These are phyloP conservation scores for Rubroboletus satanas DNA, from an alignment of 768 basidiomycete species.

Conservation along the genomic window DNA sequence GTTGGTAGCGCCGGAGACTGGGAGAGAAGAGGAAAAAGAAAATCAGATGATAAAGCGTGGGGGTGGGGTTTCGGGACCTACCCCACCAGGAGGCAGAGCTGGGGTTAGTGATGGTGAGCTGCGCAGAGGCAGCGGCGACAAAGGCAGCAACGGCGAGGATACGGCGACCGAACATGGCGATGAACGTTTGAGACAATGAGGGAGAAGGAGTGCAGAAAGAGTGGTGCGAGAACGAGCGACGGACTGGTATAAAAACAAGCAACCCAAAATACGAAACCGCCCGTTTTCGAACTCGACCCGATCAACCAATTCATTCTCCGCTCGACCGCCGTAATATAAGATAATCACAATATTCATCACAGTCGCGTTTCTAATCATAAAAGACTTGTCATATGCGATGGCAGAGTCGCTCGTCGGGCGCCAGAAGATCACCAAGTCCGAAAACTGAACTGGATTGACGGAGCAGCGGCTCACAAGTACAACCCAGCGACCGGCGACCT, in stretches of 20 bases:
- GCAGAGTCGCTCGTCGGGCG: background rate
- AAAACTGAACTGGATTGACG: background rate
- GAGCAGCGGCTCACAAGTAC: background rate
- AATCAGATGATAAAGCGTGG: background rate
- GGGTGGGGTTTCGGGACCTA: slow-evolving; percentile 31
- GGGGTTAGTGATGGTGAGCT: slow-evolving; percentile 46
- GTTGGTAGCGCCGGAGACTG: slow-evolving; percentile 58
- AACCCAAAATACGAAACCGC: slow-evolving; percentile 7
- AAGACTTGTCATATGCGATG: background rate
- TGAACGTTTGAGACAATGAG: background rate
- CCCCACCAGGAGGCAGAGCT: slow-evolving; percentile 56
- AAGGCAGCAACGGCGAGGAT: slow-evolving; percentile 38
- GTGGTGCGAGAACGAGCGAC: slow-evolving; percentile 26
- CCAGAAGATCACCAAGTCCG: background rate
- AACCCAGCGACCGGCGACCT: no score
- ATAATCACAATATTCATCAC: background rate
- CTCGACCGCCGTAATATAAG: background rate
- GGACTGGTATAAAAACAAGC: slow-evolving; percentile 6
- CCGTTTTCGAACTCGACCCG: background rate
- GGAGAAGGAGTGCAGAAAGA: slow-evolving; percentile 13
- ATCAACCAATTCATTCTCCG: slow-evolving; percentile 27
- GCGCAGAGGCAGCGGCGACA: slow-evolving; percentile 32
- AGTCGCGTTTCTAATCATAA: background rate
- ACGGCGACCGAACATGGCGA: slow-evolving; percentile 33
- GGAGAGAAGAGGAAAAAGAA: background rate